A percentile compares a stretch with the other conserved stretches of the same genome.
Evolutionary conservation across 768 basidiomycete genomes (phyloP).

Genomic region (Auriscalpium microsporum): DNA sequence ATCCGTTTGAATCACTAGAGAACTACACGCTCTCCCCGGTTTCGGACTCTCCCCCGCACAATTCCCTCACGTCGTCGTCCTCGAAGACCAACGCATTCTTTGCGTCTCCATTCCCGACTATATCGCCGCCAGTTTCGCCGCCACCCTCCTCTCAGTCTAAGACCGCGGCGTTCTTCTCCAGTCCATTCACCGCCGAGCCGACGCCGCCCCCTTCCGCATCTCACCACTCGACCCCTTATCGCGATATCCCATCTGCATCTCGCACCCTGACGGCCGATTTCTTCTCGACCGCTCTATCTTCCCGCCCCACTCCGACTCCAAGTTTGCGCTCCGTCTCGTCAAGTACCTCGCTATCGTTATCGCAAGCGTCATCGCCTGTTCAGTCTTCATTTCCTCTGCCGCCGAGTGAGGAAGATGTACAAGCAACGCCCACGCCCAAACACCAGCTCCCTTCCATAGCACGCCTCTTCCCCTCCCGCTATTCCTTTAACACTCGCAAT

Average conservation of each 20-base stretch:
- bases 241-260: neutral
- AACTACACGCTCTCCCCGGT: too few relatives aligned
- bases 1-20: too few relatives aligned
- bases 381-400: neutral
- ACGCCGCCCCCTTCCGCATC: too few relatives aligned
- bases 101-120: slow-evolving; percentile 3
- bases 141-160: slow-evolving; percentile 9
- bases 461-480: slow-evolving; percentile 15
- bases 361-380: slow-evolving; percentile 4
- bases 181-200: neutral
- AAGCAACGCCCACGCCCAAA: slow-evolving; percentile 6
- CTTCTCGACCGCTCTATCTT: slow-evolving; percentile 4
- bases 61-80: neutral
- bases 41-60: neutral
- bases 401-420: neutral
- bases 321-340: slow-evolving; percentile 14
- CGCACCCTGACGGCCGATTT: slow-evolving; percentile 13
- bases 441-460: slow-evolving; percentile 4
- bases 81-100: neutral
- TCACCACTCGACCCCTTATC: too few relatives aligned
- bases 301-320: slow-evolving; percentile 10
- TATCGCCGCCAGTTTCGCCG: slow-evolving; percentile 1
- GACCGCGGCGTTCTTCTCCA: slow-evolving; percentile 12
- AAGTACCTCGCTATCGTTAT: slow-evolving; percentile 7
- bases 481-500: slow-evolving; percentile 3